Base-by-base conservation (phyloP, 2,329 filamentous ascomycete species). In the Rutstroemia sydowiana region DNA sequence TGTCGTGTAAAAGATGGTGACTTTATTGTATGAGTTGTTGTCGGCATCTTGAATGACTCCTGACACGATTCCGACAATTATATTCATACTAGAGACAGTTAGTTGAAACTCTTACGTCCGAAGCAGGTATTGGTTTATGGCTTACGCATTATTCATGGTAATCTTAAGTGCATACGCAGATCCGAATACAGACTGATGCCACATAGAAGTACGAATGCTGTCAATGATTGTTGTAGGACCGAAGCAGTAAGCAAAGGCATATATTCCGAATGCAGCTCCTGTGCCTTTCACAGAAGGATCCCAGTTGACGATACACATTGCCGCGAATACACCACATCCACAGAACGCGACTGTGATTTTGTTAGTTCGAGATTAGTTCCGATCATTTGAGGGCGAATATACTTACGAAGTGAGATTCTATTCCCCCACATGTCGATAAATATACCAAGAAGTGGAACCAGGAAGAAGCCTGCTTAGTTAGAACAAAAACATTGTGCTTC, bases 181-280 rank as follows among this genome's bases (percentile, higher is more conserved):
- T 0, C 79, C 80, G 53, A 83, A 84, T 0, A 80, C 75, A 2
- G 75, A 75, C 51, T 79, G 75, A 23, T 81, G 71, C 75, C 77
- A 81, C 64, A 84, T 74, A 0, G 73, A 73, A 0, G 79, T 81
- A 14, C 81, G 76, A 23, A 82, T 79, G 20, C 75, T 70, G 59
- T 84, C 80, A 48, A 84, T 81, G 53, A 83, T 78, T 3, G 74
- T 70, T 0, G 78, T 80, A 0, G 79, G 78, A 0, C 79, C 79
- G 1, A 83, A 68, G 0, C 73, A 75, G 4, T 68, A 68, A 0
- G 78, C 76, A 11, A 84, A 66, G 0, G 79, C 80, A 40, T 76
- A 84, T 18, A 84, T 72, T 1, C 76, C 81, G 32, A 83, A 83
- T 0, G 75, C 72, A 0, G 78, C 78, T 0, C 77, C 78, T 0